These are phyloP conservation scores for Hyaloscypha bicolor DNA, from an alignment of 495 filamentous ascomycete genomes.

Conservation along the genomic window DNA sequence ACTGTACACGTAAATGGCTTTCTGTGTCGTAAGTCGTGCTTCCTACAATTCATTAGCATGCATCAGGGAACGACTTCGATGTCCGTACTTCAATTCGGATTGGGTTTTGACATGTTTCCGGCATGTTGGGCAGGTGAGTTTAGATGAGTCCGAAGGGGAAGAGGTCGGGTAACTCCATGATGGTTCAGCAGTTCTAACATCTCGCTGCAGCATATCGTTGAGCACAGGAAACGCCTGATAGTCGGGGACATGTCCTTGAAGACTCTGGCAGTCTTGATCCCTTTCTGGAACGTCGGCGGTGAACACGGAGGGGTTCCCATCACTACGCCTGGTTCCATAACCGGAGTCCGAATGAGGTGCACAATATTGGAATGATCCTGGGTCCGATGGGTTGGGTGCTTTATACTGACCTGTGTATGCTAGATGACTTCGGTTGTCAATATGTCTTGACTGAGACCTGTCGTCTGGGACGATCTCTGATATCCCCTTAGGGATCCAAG, in stretches of 20 bases:
- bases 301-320: slow-evolving; percentile 28
- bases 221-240: slow-evolving; percentile 20
- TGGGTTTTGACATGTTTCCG: slow-evolving; percentile 44
- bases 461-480: slow-evolving; percentile 26
- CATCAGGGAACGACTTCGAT: background rate
- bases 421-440: slow-evolving; percentile 16
- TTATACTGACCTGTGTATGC: slow-evolving; percentile 28
- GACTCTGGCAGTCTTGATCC: slow-evolving; percentile 31
- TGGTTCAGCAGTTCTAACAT: slow-evolving; percentile 22
- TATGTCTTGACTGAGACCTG: slow-evolving; percentile 19
- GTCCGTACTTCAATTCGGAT: slow-evolving; percentile 45
- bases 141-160: slow-evolving; percentile 9
- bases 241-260: slow-evolving; percentile 25
- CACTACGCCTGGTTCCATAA: slow-evolving; percentile 52
- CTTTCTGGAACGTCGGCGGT: slow-evolving; percentile 30
- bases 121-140: slow-evolving; percentile 39
- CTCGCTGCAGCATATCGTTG: slow-evolving; percentile 15
- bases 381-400: slow-evolving; percentile 51
- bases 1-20: slow-evolving; percentile 72
- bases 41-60: slow-evolving; percentile 52
- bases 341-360: slow-evolving; percentile 61
- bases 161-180: slow-evolving; percentile 28
- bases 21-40: slow-evolving; percentile 77
- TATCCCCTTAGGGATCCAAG: slow-evolving; percentile 38
- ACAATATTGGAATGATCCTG: slow-evolving; percentile 53